Conservation (phyloP, 768 basidiomycete species). For the Arthromyces matolae region DNA sequence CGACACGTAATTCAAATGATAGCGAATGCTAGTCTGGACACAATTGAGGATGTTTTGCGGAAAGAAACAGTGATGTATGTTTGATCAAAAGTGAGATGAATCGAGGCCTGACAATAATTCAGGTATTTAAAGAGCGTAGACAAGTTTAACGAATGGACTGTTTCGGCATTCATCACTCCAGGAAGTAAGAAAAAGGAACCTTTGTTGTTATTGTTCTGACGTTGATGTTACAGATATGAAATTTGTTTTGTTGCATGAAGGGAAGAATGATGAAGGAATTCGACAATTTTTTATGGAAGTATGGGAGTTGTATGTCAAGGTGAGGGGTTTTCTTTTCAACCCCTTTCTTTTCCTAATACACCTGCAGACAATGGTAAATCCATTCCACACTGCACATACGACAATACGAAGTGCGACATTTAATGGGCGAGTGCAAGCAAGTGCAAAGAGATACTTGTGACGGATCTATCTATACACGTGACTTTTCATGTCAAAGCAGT, state of each 20-base stretch:
- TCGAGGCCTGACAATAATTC: conserved; percentile 16
- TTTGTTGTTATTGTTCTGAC: no score
- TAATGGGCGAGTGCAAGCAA: conserved; percentile 78
- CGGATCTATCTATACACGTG: no score
- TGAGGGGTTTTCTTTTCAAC: conserved; percentile 40
- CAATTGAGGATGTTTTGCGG: conserved; percentile 89
- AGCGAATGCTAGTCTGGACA: conserved; percentile 93
- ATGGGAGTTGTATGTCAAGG: conserved; percentile 98
- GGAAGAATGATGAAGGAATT: conserved; percentile 97
- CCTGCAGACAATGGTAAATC: conserved; percentile 86
- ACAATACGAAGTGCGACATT: conserved; percentile 77
- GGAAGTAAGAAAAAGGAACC: conserved; percentile 89
- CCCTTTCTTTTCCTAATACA: no score
- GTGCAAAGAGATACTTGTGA: conserved; percentile 81
- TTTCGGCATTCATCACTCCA: conserved; percentile 93
- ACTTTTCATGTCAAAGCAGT: conserved; percentile 26
- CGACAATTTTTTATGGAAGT: conserved; percentile 88
- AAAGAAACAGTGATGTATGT: conserved; percentile 77
- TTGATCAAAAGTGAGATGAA: conserved; percentile 10
- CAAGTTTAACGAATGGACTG: conserved; percentile 98
- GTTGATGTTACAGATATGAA: conserved; percentile 80
- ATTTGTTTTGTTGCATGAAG: conserved; percentile 90
- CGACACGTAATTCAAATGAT: conserved; percentile 98
- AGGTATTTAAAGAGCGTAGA: conserved; percentile 97
- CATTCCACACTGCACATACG: conserved; percentile 93